Conservation (phyloP, 257 asterid species). For the Perilla frutescens region DNA sequence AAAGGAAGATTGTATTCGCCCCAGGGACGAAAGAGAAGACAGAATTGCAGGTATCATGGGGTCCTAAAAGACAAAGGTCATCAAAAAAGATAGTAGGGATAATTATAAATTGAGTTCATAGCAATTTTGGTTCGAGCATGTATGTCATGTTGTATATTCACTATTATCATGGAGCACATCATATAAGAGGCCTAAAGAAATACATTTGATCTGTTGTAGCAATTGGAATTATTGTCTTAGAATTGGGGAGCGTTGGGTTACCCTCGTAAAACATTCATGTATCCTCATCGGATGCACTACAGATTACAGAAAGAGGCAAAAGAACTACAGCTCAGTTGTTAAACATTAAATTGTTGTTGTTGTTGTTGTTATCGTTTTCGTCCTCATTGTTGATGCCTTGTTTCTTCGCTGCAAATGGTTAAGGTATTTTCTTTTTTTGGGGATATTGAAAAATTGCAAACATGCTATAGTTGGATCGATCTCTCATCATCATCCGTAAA, state of each 20-base stretch:
- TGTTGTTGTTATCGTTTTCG: not conserved
- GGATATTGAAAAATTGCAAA: not conserved
- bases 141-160: conserved; percentile 38
- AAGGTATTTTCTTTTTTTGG: conserved; percentile 1
- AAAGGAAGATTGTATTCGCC: conserved; percentile 51
- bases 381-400: not conserved
- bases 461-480: no score
- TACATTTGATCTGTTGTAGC: conserved; percentile 33
- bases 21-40: conserved; percentile 34
- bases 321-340: conserved; percentile 13
- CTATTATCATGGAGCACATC: conserved; percentile 9
- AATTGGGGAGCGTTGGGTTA: not conserved
- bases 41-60: conserved; percentile 58
- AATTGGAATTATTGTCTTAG: conserved; percentile 7
- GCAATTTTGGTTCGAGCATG: conserved; percentile 24
- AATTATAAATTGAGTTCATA: conserved; percentile 26
- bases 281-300: conserved; percentile 13
- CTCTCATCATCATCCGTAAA: no score
- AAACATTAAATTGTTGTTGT: not conserved
- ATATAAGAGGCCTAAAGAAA: conserved; percentile 31
- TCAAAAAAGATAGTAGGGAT: conserved; percentile 44
- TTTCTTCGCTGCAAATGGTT: conserved; percentile 7
- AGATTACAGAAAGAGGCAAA: conserved; percentile 24
- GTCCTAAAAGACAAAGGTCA: conserved; percentile 72
- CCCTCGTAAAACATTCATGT: conserved; percentile 20